Base-by-base conservation (phyloP, 345 rosid species). In the Balakata baccata region DNA sequence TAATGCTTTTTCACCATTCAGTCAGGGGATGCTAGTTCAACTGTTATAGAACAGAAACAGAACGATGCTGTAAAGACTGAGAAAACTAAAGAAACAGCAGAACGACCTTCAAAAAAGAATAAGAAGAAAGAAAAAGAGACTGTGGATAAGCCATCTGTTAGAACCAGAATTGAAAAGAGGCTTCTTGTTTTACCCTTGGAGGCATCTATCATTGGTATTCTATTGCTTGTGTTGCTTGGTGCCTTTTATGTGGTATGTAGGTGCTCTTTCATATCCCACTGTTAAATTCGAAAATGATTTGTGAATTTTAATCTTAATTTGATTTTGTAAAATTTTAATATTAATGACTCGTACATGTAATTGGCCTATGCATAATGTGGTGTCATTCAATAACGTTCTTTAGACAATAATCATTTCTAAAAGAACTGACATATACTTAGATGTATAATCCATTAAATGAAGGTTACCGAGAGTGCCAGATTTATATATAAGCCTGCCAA, bases 171-270 rank as follows among this genome's bases (percentile, higher is more conserved):
- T 50, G 85, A 78, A 64, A 95, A 84, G 83, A 91, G 86, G 86
- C 94, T 90, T 75, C 92, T 89, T 75, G 94, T 86, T 75, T 88
- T 95, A 75, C 99, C 99, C 63, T 70, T 90, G 58, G 98, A 89
- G 82, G 74, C 90, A 72, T 95, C 99, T 58, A 61, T 92, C 62
- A 74, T 95, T 81, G 89, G 93, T 76, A 84, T 95, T 78, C 81
- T 95, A 70, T 85, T 95, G 62, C 94, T 95, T 64, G 86, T 95
- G 78, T 79, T 95, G 82, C 83, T 95, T 79, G 99, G 98, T 59
- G 91, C 96, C 72, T 95, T 92, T 88, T 95, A 95, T 62, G 99
- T 92, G 99, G 99, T 95, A 93, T 73, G 78, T 83, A 70, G 65
- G 17, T 49, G 62, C 72, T 73, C 70, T 75, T 45, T 68, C 18